A percentile compares a stretch with the other conserved stretches of the same genome.
phyloP scores from a whole-genome alignment of 1,139 yeast genomes.

The Ashbya aceris region DNA sequence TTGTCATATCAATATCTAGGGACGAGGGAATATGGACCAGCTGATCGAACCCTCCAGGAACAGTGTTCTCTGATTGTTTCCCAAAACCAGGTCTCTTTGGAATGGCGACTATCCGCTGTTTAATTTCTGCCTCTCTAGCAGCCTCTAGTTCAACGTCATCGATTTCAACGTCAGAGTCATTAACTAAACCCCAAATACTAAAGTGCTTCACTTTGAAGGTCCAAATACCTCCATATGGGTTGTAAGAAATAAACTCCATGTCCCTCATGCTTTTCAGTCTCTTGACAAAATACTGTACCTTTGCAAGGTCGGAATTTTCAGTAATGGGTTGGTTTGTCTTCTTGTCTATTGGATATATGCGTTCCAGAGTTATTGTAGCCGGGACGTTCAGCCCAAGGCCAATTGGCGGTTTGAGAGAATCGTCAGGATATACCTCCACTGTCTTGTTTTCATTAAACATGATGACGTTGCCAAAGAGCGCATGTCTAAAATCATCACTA shows the following conservation, averaged over 20 bases:
- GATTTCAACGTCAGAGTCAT: conserved; percentile 52
- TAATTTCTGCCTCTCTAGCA: conserved; percentile 28
- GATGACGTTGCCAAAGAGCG: conserved; percentile 50
- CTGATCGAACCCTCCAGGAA: conserved; percentile 10
- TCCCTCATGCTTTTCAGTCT: conserved; percentile 47
- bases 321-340: conserved; percentile 31
- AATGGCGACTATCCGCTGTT: conserved; percentile 7
- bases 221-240: conserved; percentile 69
- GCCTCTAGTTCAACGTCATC: conserved; percentile 34
- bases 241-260: conserved; percentile 72
- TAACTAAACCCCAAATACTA: conserved; percentile 85
- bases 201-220: conserved; percentile 83
- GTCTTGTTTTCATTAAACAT: conserved; percentile 45
- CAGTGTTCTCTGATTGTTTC: background rate
- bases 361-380: conserved; percentile 70
- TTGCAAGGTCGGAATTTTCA: conserved; percentile 35
- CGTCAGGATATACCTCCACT: conserved; percentile 61
- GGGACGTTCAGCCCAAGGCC: conserved; percentile 80
- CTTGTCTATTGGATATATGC: conserved; percentile 43
- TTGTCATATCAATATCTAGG: background rate
- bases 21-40: conserved; percentile 2
- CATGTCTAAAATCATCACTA: conserved; percentile 34
- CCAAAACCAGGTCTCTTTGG: conserved; percentile 7
- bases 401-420: conserved; percentile 43
- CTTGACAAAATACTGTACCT: conserved; percentile 41